Evolutionary conservation across 139 green algal species (phyloP).

Genomic region (Picochlorum sp.): DNA sequence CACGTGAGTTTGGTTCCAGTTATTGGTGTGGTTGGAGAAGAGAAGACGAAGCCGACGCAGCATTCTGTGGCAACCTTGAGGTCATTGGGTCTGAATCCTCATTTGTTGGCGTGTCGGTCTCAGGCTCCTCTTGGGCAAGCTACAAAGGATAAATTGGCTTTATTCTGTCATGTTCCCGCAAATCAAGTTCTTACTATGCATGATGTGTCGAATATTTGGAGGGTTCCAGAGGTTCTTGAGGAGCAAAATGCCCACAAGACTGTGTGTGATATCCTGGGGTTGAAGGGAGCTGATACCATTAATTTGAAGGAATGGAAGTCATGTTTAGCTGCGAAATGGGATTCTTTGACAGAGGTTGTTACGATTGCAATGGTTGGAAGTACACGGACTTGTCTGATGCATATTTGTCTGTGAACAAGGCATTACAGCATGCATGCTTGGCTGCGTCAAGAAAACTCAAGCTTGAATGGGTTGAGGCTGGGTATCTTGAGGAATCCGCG

Average conservation of each 20-base stretch:
- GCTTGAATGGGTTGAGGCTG: constrained; percentile 88
- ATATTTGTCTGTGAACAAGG: constrained; percentile 95
- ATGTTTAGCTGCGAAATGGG: constrained; percentile 73
- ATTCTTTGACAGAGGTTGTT: constrained; percentile 35
- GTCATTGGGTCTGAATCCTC: constrained; percentile 82
- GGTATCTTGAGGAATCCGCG: constrained; percentile 63
- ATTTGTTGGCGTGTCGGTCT: constrained; percentile 82
- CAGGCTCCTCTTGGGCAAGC: constrained; percentile 59
- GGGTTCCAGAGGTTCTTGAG: constrained; percentile 67
- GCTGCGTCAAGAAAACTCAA: constrained; percentile 71
- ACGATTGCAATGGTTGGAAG: constrained; percentile 94
- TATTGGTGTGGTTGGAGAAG: constrained; percentile 94
- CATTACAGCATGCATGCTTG: constrained; percentile 94
- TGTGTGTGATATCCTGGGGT: constrained; percentile 59
- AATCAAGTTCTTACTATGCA: constrained; percentile 87
- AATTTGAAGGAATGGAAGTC: constrained; percentile 57
- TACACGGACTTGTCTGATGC: constrained; percentile 92
- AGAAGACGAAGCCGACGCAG: constrained; percentile 99
- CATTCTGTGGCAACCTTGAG: constrained; percentile 88
- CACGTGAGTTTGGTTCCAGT: constrained; percentile 95
- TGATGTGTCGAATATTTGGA: constrained; percentile 98
- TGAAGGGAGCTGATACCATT: constrained; percentile 44
- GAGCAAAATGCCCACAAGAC: constrained; percentile 72
- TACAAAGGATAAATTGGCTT: constrained; percentile 85
- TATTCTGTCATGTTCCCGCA: constrained; percentile 90